Conservation (phyloP, 2,329 filamentous ascomycete genomes). For the Aotearoamyces nothofagi region DNA sequence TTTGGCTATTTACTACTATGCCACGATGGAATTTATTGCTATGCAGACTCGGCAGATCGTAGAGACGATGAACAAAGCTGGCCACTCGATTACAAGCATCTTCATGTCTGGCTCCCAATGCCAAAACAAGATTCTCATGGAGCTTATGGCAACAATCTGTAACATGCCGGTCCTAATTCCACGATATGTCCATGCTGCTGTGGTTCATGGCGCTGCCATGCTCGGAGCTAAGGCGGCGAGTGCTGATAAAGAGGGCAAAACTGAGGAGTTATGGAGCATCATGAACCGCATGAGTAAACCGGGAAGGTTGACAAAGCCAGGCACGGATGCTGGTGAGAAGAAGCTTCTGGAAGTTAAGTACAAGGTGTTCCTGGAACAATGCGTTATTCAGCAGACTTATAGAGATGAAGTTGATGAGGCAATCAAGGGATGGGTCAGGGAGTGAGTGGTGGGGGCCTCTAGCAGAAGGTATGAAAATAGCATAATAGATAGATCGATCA, state of each 20-base stretch:
- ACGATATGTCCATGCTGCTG: slow-evolving; percentile 84
- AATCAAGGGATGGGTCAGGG: slow-evolving; percentile 24
- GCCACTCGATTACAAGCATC: slow-evolving; percentile 78
- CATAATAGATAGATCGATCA: background rate
- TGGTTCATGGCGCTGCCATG: slow-evolving; percentile 98
- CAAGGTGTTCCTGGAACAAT: slow-evolving; percentile 89
- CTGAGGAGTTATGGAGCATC: slow-evolving; percentile 84
- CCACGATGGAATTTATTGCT: slow-evolving; percentile 94
- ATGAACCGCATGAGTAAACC: slow-evolving; percentile 98
- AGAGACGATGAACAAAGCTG: slow-evolving; percentile 80
- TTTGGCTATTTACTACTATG: slow-evolving; percentile 85
- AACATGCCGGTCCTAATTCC: slow-evolving; percentile 88
- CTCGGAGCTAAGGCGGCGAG: slow-evolving; percentile 93
- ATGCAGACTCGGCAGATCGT: slow-evolving; percentile 94
- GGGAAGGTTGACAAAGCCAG: slow-evolving; percentile 67
- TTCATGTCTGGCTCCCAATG: slow-evolving; percentile 99
- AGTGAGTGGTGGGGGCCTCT: background rate
- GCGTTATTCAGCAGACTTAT: slow-evolving; percentile 70
- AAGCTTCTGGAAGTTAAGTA: slow-evolving; percentile 79
- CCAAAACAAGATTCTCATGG: slow-evolving; percentile 87
- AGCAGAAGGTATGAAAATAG: background rate
- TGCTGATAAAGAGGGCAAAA: slow-evolving; percentile 58
- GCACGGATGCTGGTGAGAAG: slow-evolving; percentile 57
- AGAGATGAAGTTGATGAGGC: slow-evolving; percentile 60
- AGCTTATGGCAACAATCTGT: slow-evolving; percentile 79